Percentiles rank a stretch among this genome's conserved stretches.
Conservation (phyloP, 306 rosid genomes). For the Senna tora region DNA sequence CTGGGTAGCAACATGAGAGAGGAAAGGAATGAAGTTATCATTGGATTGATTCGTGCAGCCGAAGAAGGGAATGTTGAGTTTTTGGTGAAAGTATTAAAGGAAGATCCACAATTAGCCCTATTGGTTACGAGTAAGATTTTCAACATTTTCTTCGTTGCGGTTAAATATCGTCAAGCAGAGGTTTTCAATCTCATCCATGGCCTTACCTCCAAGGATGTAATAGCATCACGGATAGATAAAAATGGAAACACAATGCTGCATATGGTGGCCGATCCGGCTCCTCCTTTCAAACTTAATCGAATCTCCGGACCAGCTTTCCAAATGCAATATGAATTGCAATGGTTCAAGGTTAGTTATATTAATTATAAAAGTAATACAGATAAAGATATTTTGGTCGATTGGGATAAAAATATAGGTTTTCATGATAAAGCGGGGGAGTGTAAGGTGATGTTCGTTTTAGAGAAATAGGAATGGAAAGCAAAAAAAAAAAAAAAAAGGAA, state of each 20-base stretch:
- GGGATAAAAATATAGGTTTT: too few species aligned
- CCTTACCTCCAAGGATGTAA: too few species aligned
- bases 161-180: not conserved
- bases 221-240: too few species aligned
- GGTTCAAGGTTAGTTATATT: conserved; percentile 18
- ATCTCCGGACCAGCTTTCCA: conserved; percentile 34
- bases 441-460: too few species aligned
- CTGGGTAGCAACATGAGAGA: rapidly evolving
- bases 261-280: not conserved
- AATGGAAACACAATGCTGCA: conserved; percentile 5
- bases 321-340: conserved; percentile 23
- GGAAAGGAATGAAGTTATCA: rapidly evolving
- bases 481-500: too few species aligned
- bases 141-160: not conserved
- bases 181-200: too few species aligned
- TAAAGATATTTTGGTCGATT: too few species aligned
- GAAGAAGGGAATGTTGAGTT: not conserved
- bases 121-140: not conserved
- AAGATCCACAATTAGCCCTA: not conserved
- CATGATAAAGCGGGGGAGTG: too few species aligned
- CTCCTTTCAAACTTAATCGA: not conserved
- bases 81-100: not conserved
- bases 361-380: too few species aligned
- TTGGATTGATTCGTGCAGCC: not conserved
- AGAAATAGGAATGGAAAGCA: too few species aligned